Evolutionary conservation across 768 basidiomycete genomes (phyloP).

Genomic region (Lactarius pseudohatsudake): DNA sequence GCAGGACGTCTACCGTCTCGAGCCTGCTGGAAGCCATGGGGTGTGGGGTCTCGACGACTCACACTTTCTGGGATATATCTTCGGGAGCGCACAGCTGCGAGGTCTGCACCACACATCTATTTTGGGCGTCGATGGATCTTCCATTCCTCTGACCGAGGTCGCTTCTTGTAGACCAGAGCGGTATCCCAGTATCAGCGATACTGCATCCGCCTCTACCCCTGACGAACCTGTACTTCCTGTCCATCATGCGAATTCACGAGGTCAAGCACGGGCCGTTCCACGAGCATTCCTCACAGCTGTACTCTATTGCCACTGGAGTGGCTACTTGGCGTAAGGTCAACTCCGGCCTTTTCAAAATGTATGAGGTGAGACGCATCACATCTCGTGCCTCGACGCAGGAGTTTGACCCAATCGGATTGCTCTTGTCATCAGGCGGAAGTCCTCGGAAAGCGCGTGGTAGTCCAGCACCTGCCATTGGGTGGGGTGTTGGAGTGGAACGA

Average conservation of each 20-base stretch:
- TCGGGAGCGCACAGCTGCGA: conserved; percentile 87
- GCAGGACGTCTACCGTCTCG: conserved; percentile 86
- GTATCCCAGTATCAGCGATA: conserved; percentile 63
- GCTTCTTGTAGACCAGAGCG: conserved; percentile 51
- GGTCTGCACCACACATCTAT: conserved; percentile 41
- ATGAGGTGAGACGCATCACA: conserved; percentile 55
- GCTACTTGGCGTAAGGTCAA: conserved; percentile 91
- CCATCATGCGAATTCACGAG: conserved; percentile 72
- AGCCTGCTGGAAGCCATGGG: conserved; percentile 96
- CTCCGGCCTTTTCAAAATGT: conserved; percentile 93
- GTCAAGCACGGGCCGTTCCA: conserved; percentile 88
- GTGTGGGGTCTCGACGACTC: conserved; percentile 98
- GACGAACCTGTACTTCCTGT: conserved; percentile 81
- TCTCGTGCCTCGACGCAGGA: not conserved
- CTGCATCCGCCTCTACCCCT: conserved; percentile 56
- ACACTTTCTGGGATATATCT: conserved; percentile 83
- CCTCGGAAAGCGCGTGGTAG: conserved; percentile 90
- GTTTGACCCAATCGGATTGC: conserved; percentile 1
- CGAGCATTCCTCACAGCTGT: conserved; percentile 88
- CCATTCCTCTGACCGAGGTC: conserved; percentile 7
- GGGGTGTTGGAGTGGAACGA: conserved; percentile 71
- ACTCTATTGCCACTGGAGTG: conserved; percentile 85
- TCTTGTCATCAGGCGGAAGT: conserved; percentile 71
- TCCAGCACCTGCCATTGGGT: conserved; percentile 89
- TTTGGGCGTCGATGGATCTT: not conserved